Percentiles rank a stretch among this genome's conserved stretches.
Conservation (phyloP, 768 basidiomycete species). For the Leucogyrophana mollusca region DNA sequence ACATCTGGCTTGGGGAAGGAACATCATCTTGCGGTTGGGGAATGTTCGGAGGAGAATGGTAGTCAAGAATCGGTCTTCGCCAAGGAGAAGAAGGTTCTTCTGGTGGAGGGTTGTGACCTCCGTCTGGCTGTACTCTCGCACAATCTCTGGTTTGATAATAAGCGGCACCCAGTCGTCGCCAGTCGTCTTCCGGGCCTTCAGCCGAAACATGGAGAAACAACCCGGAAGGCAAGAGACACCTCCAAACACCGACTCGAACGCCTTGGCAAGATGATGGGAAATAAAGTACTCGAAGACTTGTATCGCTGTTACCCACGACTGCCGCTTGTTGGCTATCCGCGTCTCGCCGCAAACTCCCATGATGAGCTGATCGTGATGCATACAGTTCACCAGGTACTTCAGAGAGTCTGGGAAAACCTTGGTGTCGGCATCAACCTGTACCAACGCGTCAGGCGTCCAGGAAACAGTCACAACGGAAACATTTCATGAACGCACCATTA, state of each 20-base stretch:
- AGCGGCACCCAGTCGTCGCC: constrained; percentile 98
- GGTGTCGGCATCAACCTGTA: constrained; percentile 96
- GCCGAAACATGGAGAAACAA: constrained; percentile 99
- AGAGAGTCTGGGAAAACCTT: constrained; percentile 92
- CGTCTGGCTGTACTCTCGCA: constrained; percentile 94
- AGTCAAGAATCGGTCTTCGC: constrained; percentile 98
- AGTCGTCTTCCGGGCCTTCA: constrained; percentile 85
- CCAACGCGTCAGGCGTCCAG: constrained; percentile 12
- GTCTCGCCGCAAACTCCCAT: constrained; percentile 99
- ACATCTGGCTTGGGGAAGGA: constrained; percentile 93
- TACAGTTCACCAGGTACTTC: constrained; percentile 90
- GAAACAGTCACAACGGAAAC: background rate
- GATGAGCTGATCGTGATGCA: constrained; percentile 98
- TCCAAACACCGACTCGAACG: constrained; percentile 98
- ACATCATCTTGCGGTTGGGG: constrained; percentile 99
- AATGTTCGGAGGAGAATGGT: constrained; percentile 96
- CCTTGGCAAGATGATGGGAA: constrained; percentile 97
- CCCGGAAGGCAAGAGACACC: constrained; percentile 99
- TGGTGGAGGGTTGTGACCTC: constrained; percentile 94
- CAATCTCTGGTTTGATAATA: constrained; percentile 95
- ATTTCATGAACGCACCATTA: constrained; percentile 71
- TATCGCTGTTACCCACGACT: constrained; percentile 98
- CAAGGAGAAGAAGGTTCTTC: constrained; percentile 93
- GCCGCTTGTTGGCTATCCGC: constrained; percentile 96
- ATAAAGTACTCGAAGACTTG: constrained; percentile 99